These are phyloP conservation scores for Ceratocystis papillata DNA, from an alignment of 2,329 filamentous ascomycete genomes.

Conservation along the genomic window DNA sequence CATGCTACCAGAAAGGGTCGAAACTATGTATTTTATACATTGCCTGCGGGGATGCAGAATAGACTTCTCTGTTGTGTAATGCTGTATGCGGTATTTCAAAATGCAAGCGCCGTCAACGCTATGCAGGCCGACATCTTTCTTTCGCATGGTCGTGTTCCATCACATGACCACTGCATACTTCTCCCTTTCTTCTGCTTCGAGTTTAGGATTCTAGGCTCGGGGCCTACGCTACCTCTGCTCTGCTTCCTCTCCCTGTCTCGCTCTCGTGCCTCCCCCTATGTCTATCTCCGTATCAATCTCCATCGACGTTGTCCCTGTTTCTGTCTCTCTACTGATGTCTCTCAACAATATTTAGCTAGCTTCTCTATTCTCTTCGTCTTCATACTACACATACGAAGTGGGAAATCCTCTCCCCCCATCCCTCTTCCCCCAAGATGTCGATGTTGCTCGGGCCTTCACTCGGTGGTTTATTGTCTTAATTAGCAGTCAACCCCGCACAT, in stretches of 20 bases:
- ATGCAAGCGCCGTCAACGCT: not conserved
- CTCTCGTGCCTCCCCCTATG: not conserved
- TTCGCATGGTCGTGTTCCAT: too few relatives aligned
- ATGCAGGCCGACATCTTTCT: too few relatives aligned
- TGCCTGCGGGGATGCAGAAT: not conserved
- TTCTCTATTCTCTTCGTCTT: not conserved
- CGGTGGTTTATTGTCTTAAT: conserved; percentile 10
- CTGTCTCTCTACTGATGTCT: not conserved
- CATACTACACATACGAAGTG: not conserved
- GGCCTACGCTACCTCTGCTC: not conserved
- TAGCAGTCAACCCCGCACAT: conserved; percentile 4
- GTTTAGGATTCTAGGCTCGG: not conserved
- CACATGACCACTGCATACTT: not conserved
- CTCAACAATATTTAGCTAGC: not conserved
- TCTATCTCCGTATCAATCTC: not conserved
- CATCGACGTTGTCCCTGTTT: not conserved
- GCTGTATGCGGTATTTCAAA: not conserved
- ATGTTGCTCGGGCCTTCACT: conserved; percentile 12
- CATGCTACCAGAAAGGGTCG: not conserved
- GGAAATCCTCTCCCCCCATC: not conserved
- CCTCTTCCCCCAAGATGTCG: not conserved
- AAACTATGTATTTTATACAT: not conserved
- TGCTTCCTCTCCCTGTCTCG: not conserved
- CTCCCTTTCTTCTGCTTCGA: not conserved
- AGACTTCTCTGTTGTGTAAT: too few relatives aligned